A percentile compares a stretch with the other conserved stretches of the same genome.
These are phyloP conservation scores for Ogataea thermomethanolica DNA, from an alignment of 805 yeast genomes.

Conservation along the genomic window DNA sequence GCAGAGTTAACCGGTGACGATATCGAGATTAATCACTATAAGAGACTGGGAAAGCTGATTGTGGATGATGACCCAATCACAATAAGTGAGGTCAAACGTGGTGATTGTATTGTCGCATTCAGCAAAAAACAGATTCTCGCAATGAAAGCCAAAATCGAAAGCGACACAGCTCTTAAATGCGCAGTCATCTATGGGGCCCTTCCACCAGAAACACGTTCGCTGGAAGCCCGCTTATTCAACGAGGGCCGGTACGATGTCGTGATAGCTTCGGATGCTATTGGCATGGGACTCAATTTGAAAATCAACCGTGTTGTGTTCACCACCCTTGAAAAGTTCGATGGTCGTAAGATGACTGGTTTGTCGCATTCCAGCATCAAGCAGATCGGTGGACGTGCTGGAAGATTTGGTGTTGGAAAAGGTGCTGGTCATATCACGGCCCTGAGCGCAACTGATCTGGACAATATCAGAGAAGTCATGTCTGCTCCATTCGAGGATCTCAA, in stretches of 20 bases:
- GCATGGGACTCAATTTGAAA: slow-evolving; percentile 91
- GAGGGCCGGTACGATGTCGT: slow-evolving; percentile 75
- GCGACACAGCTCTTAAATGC: slow-evolving; percentile 57
- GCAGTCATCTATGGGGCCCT: slow-evolving; percentile 93
- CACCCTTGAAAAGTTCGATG: slow-evolving; percentile 66
- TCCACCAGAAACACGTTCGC: slow-evolving; percentile 91
- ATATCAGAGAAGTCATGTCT: slow-evolving; percentile 45
- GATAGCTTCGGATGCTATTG: slow-evolving; percentile 95
- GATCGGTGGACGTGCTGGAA: slow-evolving; percentile 95
- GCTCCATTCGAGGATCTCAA: slow-evolving; percentile 49
- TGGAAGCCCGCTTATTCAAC: slow-evolving; percentile 79
- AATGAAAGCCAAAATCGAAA: slow-evolving; percentile 67
- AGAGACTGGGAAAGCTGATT: slow-evolving; percentile 68
- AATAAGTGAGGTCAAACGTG: slow-evolving; percentile 46
- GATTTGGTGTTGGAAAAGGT: slow-evolving; percentile 45
- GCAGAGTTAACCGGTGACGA: slow-evolving; percentile 75
- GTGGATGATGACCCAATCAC: slow-evolving; percentile 44
- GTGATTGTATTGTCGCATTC: slow-evolving; percentile 90
- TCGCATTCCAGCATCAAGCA: slow-evolving; percentile 75
- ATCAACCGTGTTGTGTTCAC: slow-evolving; percentile 79
- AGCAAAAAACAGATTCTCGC: slow-evolving; percentile 70
- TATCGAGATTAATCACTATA: slow-evolving; percentile 63
- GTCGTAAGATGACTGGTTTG: slow-evolving; percentile 44
- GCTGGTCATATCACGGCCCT: slow-evolving; percentile 57
- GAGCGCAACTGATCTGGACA: slow-evolving; percentile 38